Base-by-base conservation (phyloP, 208 protist species). In the Trypanosoma platydactyli region DNA sequence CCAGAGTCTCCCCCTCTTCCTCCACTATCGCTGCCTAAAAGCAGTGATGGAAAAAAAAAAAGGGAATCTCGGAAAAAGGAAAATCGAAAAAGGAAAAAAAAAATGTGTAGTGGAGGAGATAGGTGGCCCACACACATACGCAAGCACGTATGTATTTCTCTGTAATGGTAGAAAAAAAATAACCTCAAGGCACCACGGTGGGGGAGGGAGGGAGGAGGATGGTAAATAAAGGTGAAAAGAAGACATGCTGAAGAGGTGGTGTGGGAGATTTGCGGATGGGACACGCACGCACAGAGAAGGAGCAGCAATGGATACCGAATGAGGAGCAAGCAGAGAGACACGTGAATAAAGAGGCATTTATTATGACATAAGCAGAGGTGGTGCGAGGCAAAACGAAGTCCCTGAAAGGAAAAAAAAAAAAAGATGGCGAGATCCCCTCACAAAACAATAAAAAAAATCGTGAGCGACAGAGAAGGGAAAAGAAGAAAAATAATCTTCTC, bases 321-420 rank as follows among this genome's bases (percentile, higher is more conserved):
- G 45, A 49, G 12, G 20, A 40, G 5, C 24, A 45, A 45, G 38
- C 2, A 29, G 55, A 44, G 27, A 51, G 40, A 51, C 11, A 50
- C 5, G 33, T 20, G 25, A 18, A 38, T 9, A 9, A 11, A 38
- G 9, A 38, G 33, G 9, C 33, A 9, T 38, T 38, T 38, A 38
- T 38, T 9, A 38, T 11, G 9, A 38, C 3, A 38, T 11, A 38
- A 38, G 9, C 3, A 38, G 9, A 38, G 5, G 9, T 38, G 51
- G 3, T 52, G 1, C n/a, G 24, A 33, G 1, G 11, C n/a, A 35
- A 63, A 6, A n/a, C 1, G 30, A 53, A 42, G 30, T 30, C 16
- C 16, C 55, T 35, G 29, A 61, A 45, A 62, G 29, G 38, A 45
- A 70, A 70, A 41, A 62, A 55, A 50, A 59, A 12, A 33, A 68